Percentiles rank a stretch among this genome's conserved stretches.
These are phyloP conservation scores for Solanum pennellii DNA, from an alignment of 257 asterid species.

Conservation along the genomic window DNA sequence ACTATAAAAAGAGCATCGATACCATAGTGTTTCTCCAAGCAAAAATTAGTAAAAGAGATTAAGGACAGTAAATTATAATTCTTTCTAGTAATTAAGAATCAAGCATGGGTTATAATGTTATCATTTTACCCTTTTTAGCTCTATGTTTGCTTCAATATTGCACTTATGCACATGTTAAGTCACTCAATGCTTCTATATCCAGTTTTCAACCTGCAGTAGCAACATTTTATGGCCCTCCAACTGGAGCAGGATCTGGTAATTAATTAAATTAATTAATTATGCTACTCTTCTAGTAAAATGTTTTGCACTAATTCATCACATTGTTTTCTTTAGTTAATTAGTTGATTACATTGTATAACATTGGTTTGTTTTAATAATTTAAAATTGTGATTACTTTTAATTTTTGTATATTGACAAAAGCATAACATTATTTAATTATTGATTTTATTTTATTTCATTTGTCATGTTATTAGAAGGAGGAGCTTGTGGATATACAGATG, in stretches of 20 bases:
- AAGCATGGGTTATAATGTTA: not conserved
- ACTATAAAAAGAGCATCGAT: not conserved
- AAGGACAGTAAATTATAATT: not conserved
- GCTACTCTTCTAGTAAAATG: not conserved
- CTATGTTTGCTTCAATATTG: not conserved
- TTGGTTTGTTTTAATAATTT: no score
- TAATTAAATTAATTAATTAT: not conserved
- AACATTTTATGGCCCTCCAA: constrained; percentile 22
- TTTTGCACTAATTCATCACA: not conserved
- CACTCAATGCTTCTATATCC: not conserved
- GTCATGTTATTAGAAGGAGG: constrained; percentile 10
- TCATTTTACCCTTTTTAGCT: not conserved
- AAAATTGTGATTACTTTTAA: not conserved
- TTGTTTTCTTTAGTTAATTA: not conserved
- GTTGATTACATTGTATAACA: not conserved
- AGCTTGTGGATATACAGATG: constrained; percentile 21
- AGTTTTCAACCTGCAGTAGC: constrained; percentile 10
- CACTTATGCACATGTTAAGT: not conserved
- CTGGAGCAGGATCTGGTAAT: constrained; percentile 12
- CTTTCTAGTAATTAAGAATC: not conserved
- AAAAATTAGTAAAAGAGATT: not conserved
- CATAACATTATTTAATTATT: not conserved
- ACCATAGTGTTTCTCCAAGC: not conserved
- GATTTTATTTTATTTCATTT: not conserved
- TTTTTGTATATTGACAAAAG: not conserved